These are phyloP conservation scores for Botrytis deweyae DNA, from an alignment of 2,329 filamentous ascomycete species.

Conservation along the genomic window DNA sequence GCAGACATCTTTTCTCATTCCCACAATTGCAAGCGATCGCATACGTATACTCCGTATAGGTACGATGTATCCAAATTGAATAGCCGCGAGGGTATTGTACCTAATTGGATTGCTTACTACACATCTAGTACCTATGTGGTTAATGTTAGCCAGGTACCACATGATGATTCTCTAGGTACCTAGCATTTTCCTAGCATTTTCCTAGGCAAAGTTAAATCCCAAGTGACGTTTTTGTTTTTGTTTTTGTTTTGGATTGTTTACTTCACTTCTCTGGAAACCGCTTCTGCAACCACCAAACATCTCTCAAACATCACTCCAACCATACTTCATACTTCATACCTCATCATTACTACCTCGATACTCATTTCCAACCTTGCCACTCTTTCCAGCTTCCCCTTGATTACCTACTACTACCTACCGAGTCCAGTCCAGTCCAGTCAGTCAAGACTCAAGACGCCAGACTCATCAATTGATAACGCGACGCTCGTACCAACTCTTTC, in stretches of 20 bases:
- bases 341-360: neutral
- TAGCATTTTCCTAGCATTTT: neutral
- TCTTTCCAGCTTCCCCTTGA: neutral
- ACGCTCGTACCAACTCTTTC: slow-evolving; percentile 1
- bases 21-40: neutral
- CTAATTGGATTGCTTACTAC: neutral
- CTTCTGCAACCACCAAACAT: neutral
- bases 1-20: neutral
- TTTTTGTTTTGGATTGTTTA: neutral
- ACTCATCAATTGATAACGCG: neutral
- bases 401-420: neutral
- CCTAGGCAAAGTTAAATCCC: neutral
- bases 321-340: neutral
- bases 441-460: neutral
- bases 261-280: neutral
- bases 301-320: neutral
- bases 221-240: neutral
- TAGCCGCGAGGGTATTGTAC: neutral
- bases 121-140: neutral
- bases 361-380: neutral
- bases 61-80: neutral
- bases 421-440: neutral
- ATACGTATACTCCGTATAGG: no score
- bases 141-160: neutral
- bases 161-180: neutral